phyloP scores from a whole-genome alignment of 768 basidiomycete species.

The Gelatoporia subvermispora region DNA sequence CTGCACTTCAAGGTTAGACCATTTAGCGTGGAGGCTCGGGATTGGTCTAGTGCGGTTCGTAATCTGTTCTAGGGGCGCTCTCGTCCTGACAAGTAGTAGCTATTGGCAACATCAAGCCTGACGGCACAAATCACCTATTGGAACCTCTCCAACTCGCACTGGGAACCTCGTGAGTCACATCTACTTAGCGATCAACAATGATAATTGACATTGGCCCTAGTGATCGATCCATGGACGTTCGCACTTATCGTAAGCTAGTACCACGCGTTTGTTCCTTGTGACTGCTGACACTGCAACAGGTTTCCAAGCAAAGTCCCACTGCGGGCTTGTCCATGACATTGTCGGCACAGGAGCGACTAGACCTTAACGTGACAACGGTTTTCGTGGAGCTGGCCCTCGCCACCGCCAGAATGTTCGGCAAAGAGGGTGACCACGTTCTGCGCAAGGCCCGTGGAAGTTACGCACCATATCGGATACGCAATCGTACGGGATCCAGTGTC shows the following conservation, averaged over 20 bases:
- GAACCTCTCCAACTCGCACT: conserved; percentile 96
- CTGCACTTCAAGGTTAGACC: conserved; percentile 84
- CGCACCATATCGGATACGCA: conserved; percentile 90
- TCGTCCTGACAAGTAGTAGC: conserved; percentile 37
- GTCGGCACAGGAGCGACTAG: conserved; percentile 76
- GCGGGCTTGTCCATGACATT: conserved; percentile 56
- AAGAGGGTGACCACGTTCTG: conserved; percentile 66
- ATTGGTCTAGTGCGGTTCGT: conserved; percentile 90
- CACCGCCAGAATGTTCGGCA: conserved; percentile 66
- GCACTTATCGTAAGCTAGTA: conserved; percentile 50
- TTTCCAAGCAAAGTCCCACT: conserved; percentile 44
- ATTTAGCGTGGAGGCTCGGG: conserved; percentile 76
- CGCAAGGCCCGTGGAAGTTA: conserved; percentile 81
- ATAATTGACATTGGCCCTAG: conserved; percentile 28
- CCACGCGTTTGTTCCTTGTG: neutral
- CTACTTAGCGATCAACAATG: neutral
- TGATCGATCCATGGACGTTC: conserved; percentile 96
- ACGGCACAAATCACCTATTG: conserved; percentile 88
- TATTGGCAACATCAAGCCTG: conserved; percentile 79
- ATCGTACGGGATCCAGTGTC: conserved; percentile 84
- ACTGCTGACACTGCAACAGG: conserved; percentile 31
- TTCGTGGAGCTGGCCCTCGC: conserved; percentile 84
- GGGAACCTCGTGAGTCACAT: conserved; percentile 76
- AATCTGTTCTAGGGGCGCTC: neutral
- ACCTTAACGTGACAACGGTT: conserved; percentile 86